These are phyloP conservation scores for Globisporangium mamillatum DNA, from an alignment of 352 stramenopile genomes.

Conservation along the genomic window DNA sequence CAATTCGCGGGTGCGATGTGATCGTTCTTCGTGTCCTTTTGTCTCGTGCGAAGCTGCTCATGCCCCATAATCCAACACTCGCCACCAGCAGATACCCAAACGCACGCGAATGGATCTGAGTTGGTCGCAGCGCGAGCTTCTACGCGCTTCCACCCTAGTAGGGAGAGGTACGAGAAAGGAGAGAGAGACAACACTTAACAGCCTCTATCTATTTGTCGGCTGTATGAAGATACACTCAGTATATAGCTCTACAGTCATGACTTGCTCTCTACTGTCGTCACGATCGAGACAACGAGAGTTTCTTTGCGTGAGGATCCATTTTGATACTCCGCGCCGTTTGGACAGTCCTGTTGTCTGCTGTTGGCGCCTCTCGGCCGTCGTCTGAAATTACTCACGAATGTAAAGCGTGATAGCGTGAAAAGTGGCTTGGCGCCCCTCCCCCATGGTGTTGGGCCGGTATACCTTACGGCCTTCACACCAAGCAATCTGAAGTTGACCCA, in stretches of 20 bases:
- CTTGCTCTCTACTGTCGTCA: not conserved
- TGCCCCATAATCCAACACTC: not conserved
- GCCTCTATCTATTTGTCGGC: no score
- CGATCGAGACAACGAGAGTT: not conserved
- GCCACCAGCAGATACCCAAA: not conserved
- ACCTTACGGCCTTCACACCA: not conserved
- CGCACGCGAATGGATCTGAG: conserved; percentile 7
- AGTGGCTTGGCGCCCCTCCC: not conserved
- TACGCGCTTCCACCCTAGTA: conserved; percentile 4
- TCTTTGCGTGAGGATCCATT: not conserved
- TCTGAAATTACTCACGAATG: conserved; percentile 1
- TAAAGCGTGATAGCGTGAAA: conserved; percentile 3
- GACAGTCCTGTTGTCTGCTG: conserved; percentile 1
- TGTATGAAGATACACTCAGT: not conserved
- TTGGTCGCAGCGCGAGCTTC: conserved; percentile 1
- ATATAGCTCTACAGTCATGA: not conserved
- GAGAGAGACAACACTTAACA: no score
- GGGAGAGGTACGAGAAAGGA: no score
- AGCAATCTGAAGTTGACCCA: conserved; percentile 14
- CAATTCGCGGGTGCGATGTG: not conserved
- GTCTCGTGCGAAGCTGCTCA: not conserved
- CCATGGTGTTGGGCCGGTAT: not conserved
- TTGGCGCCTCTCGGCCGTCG: not conserved
- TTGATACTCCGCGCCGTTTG: conserved; percentile 5
- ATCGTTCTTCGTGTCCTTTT: not conserved